phyloP scores from a whole-genome alignment of 352 stramenopile species.

The Aphanomyces euteiches region DNA sequence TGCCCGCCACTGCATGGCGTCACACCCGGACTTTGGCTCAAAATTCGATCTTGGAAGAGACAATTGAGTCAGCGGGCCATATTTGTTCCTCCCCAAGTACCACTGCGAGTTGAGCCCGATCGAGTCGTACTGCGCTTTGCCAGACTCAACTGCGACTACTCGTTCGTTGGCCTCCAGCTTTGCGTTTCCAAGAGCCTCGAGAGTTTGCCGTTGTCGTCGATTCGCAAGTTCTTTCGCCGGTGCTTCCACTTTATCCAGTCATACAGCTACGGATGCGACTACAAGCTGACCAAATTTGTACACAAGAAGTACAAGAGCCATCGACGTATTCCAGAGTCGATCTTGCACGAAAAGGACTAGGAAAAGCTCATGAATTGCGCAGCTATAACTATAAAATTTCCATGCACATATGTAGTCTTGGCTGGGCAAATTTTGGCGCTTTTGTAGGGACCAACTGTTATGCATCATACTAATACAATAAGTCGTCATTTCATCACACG shows the following conservation, averaged over 20 bases:
- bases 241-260: constrained; percentile 9
- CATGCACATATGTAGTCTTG: too few relatives aligned
- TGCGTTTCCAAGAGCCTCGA: neutral
- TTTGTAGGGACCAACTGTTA: too few relatives aligned
- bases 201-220: constrained; percentile 4
- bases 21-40: constrained; percentile 2
- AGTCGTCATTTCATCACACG: too few relatives aligned
- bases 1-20: constrained; percentile 1
- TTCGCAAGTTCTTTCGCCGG: constrained; percentile 21
- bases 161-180: neutral
- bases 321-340: too few relatives aligned
- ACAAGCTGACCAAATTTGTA: too few relatives aligned
- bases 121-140: constrained; percentile 15
- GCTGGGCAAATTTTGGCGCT: too few relatives aligned
- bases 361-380: too few relatives aligned
- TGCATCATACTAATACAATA: too few relatives aligned
- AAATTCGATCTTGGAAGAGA: constrained; percentile 11
- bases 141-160: constrained; percentile 17
- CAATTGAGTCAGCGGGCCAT: neutral
- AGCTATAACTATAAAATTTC: too few relatives aligned
- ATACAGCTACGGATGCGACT: constrained; percentile 8
- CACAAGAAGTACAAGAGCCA: too few relatives aligned
- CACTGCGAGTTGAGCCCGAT: constrained; percentile 13
- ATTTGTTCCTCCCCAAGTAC: constrained; percentile 12
- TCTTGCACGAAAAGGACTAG: too few relatives aligned